These are phyloP conservation scores for Saturnispora kantuleensis DNA, from an alignment of 805 yeast species.

Conservation along the genomic window DNA sequence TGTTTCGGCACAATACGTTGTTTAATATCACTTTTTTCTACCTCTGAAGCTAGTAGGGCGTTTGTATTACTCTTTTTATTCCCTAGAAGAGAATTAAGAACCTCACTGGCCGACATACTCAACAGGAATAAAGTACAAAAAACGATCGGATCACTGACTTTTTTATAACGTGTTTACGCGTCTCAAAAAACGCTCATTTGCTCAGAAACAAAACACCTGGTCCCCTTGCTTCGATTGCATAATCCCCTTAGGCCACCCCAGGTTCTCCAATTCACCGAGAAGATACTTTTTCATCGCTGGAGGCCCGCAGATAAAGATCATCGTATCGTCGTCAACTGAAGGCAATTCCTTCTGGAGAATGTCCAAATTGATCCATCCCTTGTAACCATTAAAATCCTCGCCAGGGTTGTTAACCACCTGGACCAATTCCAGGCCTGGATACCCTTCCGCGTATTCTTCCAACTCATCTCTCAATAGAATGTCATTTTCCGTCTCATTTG, in stretches of 20 bases:
- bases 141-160: not conserved
- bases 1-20: no score
- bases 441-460: slow-evolving; percentile 55
- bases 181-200: not conserved
- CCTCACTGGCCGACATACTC: slow-evolving; percentile 1
- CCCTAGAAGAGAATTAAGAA: slow-evolving; percentile 1
- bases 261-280: slow-evolving; percentile 39
- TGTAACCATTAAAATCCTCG: slow-evolving; percentile 46
- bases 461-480: slow-evolving; percentile 62
- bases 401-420: slow-evolving; percentile 49
- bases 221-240: slow-evolving; percentile 25
- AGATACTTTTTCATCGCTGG: slow-evolving; percentile 52
- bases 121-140: not conserved
- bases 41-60: no score
- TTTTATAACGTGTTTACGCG: not conserved
- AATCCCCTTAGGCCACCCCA: slow-evolving; percentile 47
- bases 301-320: slow-evolving; percentile 68
- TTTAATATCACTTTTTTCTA: no score
- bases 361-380: slow-evolving; percentile 53
- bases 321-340: slow-evolving; percentile 34
- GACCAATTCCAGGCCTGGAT: slow-evolving; percentile 52
- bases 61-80: not conserved
- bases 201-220: slow-evolving; percentile 29
- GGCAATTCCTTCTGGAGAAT: slow-evolving; percentile 48
- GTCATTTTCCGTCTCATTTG: slow-evolving; percentile 70